Conservation (phyloP, 768 basidiomycete species). For the Auricularia sp. region DNA sequence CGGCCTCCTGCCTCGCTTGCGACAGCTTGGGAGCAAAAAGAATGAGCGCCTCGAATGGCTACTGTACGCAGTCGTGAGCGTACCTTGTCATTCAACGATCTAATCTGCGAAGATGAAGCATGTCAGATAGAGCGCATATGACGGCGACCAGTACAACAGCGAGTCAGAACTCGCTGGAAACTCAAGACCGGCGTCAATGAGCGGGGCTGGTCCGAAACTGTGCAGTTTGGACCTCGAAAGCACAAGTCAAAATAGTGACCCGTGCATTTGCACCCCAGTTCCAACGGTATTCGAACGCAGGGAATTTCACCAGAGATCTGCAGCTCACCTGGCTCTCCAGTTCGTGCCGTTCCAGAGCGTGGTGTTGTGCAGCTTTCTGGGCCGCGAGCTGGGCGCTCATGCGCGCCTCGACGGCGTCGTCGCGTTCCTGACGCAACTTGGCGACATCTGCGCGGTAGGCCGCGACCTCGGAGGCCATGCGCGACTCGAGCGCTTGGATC, state of each 20-base stretch:
- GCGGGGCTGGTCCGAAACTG: no score
- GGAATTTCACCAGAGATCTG: no score
- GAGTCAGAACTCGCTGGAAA: no score
- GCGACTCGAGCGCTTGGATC: neutral
- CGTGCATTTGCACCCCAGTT: no score
- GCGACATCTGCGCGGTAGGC: neutral
- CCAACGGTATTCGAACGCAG: no score
- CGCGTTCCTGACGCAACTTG: neutral
- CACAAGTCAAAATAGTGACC: no score
- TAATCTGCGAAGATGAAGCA: neutral
- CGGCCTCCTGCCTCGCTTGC: neutral
- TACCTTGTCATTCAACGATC: neutral
- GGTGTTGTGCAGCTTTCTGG: neutral
- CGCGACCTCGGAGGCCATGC: neutral
- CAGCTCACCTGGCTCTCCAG: neutral
- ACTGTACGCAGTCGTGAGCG: neutral
- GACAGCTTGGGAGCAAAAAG: neutral
- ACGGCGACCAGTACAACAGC: neutral
- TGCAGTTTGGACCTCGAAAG: no score
- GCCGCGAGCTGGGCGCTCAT: neutral
- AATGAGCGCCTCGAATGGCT: neutral
- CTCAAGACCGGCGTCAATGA: no score
- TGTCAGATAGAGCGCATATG: neutral
- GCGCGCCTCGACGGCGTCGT: neutral
- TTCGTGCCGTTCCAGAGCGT: neutral